Percentiles rank a stretch among this genome's conserved stretches.
phyloP scores from a whole-genome alignment of 164 flowering plant genomes.

The Vitis rupestris region DNA sequence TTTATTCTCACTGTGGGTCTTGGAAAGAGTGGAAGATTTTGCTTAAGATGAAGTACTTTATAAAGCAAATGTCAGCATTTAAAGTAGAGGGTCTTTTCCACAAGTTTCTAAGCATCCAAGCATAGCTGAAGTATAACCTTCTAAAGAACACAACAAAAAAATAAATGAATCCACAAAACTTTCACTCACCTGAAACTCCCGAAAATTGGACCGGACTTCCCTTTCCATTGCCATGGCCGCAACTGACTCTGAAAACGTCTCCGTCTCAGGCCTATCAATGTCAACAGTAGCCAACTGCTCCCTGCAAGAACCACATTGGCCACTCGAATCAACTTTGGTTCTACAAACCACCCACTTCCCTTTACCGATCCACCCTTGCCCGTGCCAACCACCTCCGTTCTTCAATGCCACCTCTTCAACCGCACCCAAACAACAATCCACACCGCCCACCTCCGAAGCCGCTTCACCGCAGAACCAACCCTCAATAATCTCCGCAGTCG shows the following conservation, averaged over 20 bases:
- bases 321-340: constrained; percentile 35
- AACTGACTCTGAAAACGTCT: constrained; percentile 66
- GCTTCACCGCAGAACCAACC: constrained; percentile 57
- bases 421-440: constrained; percentile 27
- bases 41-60: too few species aligned
- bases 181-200: constrained; percentile 58
- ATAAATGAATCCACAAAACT: neutral
- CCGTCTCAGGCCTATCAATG: constrained; percentile 62
- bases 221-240: constrained; percentile 75
- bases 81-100: neutral
- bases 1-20: too few species aligned
- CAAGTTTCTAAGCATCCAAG: too few species aligned
- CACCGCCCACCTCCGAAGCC: constrained; percentile 35
- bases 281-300: constrained; percentile 72
- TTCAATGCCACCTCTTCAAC: constrained; percentile 43
- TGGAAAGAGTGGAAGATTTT: too few species aligned
- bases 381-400: constrained; percentile 98
- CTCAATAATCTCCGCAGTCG: constrained; percentile 55
- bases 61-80: too few species aligned
- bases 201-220: constrained; percentile 59
- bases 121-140: neutral
- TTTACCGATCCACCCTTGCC: constrained; percentile 81
- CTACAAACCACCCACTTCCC: constrained; percentile 64
- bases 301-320: constrained; percentile 53
- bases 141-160: neutral